Conservation (phyloP, 306 rosid species). For the Lupinus albus region DNA sequence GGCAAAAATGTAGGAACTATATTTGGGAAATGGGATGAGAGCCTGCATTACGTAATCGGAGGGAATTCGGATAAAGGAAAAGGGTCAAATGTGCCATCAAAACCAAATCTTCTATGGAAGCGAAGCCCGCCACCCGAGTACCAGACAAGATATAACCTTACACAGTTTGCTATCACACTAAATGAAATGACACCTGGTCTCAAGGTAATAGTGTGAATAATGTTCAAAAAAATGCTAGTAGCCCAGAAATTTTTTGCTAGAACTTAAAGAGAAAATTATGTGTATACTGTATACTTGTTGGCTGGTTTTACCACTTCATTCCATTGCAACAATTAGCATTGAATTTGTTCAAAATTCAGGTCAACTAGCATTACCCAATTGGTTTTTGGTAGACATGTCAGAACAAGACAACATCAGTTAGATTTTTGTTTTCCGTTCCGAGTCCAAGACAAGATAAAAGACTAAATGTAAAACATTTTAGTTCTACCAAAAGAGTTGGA, state of each 20-base stretch:
- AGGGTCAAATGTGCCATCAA: constrained; percentile 56
- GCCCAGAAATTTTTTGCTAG: neutral
- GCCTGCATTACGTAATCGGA: constrained; percentile 67
- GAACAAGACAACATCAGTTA: too few species aligned
- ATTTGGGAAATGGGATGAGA: constrained; percentile 95
- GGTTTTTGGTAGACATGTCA: too few species aligned
- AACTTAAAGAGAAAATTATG: neutral
- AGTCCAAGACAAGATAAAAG: too few species aligned
- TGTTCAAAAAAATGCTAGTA: neutral
- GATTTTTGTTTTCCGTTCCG: too few species aligned
- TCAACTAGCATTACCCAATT: too few species aligned
- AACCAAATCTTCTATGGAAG: constrained; percentile 70
- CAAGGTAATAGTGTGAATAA: constrained; percentile 50
- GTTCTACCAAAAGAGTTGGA: too few species aligned
- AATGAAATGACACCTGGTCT: constrained; percentile 81
- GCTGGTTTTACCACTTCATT: neutral
- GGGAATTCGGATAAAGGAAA: constrained; percentile 70
- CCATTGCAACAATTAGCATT: neutral
- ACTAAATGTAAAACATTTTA: too few species aligned
- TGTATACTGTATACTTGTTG: neutral
- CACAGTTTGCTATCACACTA: constrained; percentile 75
- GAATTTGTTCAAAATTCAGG: too few species aligned
- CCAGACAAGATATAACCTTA: constrained; percentile 76
- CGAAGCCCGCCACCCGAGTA: constrained; percentile 55
- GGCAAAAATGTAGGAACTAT: constrained; percentile 75